Evolutionary conservation across 352 stramenopile species (phyloP).

Genomic region (Phytopythium kandeliae): DNA sequence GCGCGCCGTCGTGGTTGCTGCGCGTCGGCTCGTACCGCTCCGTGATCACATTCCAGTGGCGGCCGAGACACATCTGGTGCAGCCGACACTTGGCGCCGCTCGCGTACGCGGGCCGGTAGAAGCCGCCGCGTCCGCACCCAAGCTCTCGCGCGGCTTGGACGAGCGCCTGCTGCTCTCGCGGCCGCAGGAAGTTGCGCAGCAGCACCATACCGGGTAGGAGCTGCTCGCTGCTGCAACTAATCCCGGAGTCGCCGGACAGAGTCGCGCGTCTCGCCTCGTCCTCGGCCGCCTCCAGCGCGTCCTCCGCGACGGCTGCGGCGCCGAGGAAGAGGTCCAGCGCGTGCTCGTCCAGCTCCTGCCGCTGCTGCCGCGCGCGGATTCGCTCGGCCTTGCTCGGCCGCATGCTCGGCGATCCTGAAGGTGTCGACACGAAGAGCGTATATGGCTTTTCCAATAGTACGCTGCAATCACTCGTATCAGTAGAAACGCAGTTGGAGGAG

Average conservation of each 20-base stretch:
- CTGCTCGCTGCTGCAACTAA: background rate
- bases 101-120: conserved; percentile 69
- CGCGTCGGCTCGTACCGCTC: conserved; percentile 57
- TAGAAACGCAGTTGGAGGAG: too few species aligned
- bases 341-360: conserved; percentile 53
- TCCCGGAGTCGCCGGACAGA: background rate
- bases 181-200: conserved; percentile 45
- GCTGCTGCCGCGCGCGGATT: conserved; percentile 28
- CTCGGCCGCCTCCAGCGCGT: background rate
- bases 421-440: too few species aligned
- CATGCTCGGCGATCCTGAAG: too few species aligned
- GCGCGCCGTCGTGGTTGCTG: conserved; percentile 45
- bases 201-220: conserved; percentile 63
- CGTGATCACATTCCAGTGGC: conserved; percentile 68
- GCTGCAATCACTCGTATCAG: too few species aligned
- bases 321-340: conserved; percentile 57
- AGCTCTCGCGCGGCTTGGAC: conserved; percentile 43
- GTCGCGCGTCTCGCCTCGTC: too few species aligned
- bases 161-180: conserved; percentile 46
- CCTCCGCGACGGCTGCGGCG: background rate
- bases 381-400: conserved; percentile 40
- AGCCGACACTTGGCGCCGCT: conserved; percentile 65
- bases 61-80: conserved; percentile 69
- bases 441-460: too few species aligned
- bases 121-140: conserved; percentile 35